Percentiles rank a stretch among this genome's conserved stretches.
Conservation (phyloP, 345 rosid species). For the Lepidium sativum region DNA sequence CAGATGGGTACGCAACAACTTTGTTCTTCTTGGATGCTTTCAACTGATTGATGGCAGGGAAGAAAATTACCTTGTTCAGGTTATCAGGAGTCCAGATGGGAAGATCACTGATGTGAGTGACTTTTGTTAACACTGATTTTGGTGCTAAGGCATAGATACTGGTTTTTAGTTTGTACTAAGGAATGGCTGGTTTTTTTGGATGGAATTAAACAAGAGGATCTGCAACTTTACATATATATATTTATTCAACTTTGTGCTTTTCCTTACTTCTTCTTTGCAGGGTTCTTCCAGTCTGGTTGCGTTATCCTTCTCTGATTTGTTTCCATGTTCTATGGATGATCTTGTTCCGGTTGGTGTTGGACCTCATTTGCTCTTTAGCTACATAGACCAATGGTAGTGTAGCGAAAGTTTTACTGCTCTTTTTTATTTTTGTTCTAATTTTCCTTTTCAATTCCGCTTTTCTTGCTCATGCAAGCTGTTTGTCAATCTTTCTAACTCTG, state of each 20-base stretch:
- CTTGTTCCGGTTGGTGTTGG: slow-evolving; percentile 63
- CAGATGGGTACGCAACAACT: slow-evolving; percentile 70
- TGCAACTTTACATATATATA: background rate
- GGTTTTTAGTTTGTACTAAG: background rate
- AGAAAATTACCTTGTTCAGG: slow-evolving; percentile 69
- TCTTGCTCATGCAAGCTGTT: background rate
- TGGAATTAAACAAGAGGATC: background rate
- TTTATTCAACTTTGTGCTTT: slow-evolving; percentile 12
- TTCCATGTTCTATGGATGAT: slow-evolving; percentile 61
- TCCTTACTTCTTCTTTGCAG: slow-evolving; percentile 37
- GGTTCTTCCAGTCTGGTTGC: slow-evolving; percentile 43
- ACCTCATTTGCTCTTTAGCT: slow-evolving; percentile 67
- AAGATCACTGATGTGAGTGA: slow-evolving; percentile 63
- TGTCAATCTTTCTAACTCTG: slow-evolving; percentile 4
- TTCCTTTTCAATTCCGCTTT: background rate
- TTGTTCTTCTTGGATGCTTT: slow-evolving; percentile 72
- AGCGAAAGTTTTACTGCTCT: slow-evolving; percentile 2
- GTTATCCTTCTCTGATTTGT: slow-evolving; percentile 58
- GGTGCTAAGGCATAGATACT: background rate
- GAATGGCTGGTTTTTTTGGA: background rate
- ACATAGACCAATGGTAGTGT: slow-evolving; percentile 64
- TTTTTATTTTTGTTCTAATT: background rate
- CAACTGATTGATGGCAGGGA: slow-evolving; percentile 57
- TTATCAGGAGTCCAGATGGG: slow-evolving; percentile 63
- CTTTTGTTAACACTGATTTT: background rate